phyloP scores from a whole-genome alignment of 225 moss, liverwort and hornwort genomes.

The Sphagnum contortum region DNA sequence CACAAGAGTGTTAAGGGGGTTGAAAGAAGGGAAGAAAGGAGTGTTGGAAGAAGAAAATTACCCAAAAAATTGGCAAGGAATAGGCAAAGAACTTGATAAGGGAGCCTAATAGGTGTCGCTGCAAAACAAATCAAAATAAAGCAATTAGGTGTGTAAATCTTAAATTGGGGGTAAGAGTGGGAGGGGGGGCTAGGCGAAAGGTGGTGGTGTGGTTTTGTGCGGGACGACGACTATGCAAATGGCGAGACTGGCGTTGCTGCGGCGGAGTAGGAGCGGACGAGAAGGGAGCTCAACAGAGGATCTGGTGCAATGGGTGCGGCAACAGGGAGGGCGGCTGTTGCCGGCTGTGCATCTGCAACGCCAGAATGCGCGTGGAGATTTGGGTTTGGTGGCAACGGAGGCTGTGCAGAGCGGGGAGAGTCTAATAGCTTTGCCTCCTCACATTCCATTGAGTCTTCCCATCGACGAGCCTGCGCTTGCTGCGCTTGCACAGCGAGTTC shows the following conservation, averaged over 20 bases:
- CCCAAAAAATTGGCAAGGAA: too few species aligned
- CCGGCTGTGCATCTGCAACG: conserved; percentile 18
- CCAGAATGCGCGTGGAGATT: conserved; percentile 10
- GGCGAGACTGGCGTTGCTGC: conserved; percentile 14
- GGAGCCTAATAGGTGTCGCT: too few species aligned
- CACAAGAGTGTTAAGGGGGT: too few species aligned
- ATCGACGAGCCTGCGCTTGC: conserved; percentile 24
- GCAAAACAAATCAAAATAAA: too few species aligned
- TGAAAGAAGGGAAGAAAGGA: too few species aligned
- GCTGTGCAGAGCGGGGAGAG: conserved; percentile 29
- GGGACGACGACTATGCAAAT: too few species aligned
- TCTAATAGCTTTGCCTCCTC: conserved; percentile 48
- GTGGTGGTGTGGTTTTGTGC: too few species aligned
- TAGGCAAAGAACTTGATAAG: too few species aligned
- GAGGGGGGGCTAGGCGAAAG: too few species aligned
- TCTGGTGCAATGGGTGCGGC: conserved; percentile 47
- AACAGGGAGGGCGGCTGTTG: conserved; percentile 45
- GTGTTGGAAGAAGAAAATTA: too few species aligned
- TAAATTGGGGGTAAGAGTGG: too few species aligned
- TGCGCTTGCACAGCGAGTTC: conserved; percentile 32
- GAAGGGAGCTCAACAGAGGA: conserved; percentile 2
- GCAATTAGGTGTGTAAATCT: too few species aligned
- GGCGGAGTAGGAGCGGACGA: conserved; percentile 16
- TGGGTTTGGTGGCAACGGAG: conserved; percentile 30
- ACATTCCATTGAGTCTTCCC: conserved; percentile 32